These are phyloP conservation scores for Astrothelium macrocarpum DNA, from an alignment of 495 filamentous ascomycete species.

Conservation along the genomic window DNA sequence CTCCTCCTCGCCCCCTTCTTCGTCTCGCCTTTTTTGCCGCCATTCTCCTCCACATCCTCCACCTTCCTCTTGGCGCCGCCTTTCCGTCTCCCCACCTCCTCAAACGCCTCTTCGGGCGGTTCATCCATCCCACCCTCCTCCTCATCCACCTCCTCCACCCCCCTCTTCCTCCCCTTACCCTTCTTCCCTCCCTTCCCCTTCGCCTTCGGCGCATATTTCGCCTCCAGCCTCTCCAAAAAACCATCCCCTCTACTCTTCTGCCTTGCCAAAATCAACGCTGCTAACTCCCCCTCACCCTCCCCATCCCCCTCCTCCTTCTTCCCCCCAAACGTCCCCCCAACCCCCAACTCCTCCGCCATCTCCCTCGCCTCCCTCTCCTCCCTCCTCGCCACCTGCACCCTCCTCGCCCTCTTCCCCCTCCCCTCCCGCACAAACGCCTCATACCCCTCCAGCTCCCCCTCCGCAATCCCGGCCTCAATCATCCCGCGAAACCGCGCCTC, in stretches of 20 bases:
- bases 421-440: constrained; percentile 62
- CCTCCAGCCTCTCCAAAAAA: constrained; percentile 61
- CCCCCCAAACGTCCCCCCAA: constrained; percentile 47
- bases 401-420: constrained; percentile 17
- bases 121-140: constrained; percentile 35
- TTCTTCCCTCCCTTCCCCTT: constrained; percentile 33
- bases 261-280: constrained; percentile 49
- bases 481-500: constrained; percentile 73
- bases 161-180: constrained; percentile 43
- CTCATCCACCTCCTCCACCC: constrained; percentile 32
- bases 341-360: constrained; percentile 57
- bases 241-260: constrained; percentile 40
- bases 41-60: not conserved
- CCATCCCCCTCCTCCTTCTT: constrained; percentile 25
- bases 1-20: constrained; percentile 9
- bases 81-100: constrained; percentile 37
- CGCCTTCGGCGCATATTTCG: constrained; percentile 53
- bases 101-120: constrained; percentile 61
- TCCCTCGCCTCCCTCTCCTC: constrained; percentile 60
- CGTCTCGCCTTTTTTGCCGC: not conserved
- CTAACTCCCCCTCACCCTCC: constrained; percentile 36
- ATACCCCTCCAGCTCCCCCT: constrained; percentile 53
- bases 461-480: constrained; percentile 71
- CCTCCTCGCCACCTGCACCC: constrained; percentile 12
- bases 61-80: constrained; percentile 34